Evolutionary conservation across 257 asterid genomes (phyloP), one percentile per base, ranked within the genome.

Genomic region (Primulina tabacum): DNA sequence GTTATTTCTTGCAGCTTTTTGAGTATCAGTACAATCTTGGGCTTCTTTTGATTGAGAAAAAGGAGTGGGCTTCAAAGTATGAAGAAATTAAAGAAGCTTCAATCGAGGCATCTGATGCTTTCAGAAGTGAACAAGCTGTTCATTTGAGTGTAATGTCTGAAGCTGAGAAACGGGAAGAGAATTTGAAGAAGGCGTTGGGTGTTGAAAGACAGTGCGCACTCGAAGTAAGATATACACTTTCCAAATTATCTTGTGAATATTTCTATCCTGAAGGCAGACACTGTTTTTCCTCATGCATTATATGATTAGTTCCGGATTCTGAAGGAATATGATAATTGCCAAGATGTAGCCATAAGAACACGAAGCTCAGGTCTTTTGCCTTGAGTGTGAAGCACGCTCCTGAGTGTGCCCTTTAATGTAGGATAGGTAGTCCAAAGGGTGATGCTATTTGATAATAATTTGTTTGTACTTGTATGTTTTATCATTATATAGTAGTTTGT

Each of bases 21-120:
- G 97, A 92, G 68, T 94, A 91, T 82, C 99, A 94, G 77, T 94
- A 91, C 79, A 94, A 84, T 71, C 88, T 94, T 96, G 99, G 99
- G 50, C 90, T 94, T 28, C 90, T 94, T 53, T 73, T 94, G 86
- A 87, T 94, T 16, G 99, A 94, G 76, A 94, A 94, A 73, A 94
- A 89, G 76, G 98, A 91, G 18, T 94, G 99, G 98, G 82, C 81
- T 71, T 62, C 78, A 26, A 88, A 85, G 80, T 79, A 82, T 66
- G 97, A 94, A 71, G 99, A 89, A 73, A 77, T 88, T 43, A 82
- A 62, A 73, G 85, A 79, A 64, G 81, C 85, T 60, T 76, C 89
- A 71, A 80, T 86, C 17, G 96, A 85, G 70, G 83, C 81, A 29
- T 78, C 86, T 26, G 92, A 84, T 65, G 74, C 81, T 52, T 77